Evolutionary conservation across 2,329 filamentous ascomycete species (phyloP).

Genomic region (Sclerotinia nivalis): DNA sequence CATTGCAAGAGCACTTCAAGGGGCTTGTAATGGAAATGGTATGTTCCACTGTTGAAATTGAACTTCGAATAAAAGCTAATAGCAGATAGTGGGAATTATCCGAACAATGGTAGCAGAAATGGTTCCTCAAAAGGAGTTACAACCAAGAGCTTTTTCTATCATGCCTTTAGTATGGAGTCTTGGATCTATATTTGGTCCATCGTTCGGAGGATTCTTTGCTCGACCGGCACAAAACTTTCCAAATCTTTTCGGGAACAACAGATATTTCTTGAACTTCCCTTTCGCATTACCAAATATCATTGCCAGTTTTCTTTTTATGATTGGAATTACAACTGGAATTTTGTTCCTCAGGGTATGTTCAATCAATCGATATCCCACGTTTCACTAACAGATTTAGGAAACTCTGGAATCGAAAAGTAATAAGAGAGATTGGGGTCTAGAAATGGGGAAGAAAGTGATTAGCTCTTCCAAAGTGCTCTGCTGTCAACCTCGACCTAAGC

Average conservation of each 20-base stretch:
- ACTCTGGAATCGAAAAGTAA: slow-evolving; percentile 73
- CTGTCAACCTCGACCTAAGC: slow-evolving; percentile 25
- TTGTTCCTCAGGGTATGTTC: slow-evolving; percentile 70
- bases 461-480: slow-evolving; percentile 38
- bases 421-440: slow-evolving; percentile 71
- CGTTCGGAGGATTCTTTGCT: slow-evolving; percentile 83
- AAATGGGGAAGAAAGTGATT: slow-evolving; percentile 67
- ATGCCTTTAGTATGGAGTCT: slow-evolving; percentile 93
- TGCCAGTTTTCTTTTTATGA: slow-evolving; percentile 71
- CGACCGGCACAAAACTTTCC: slow-evolving; percentile 77
- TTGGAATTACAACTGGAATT: slow-evolving; percentile 71
- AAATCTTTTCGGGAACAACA: slow-evolving; percentile 62
- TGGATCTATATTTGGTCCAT: slow-evolving; percentile 84
- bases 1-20: slow-evolving; percentile 72
- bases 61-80: slow-evolving; percentile 30
- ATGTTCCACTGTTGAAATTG: slow-evolving; percentile 10
- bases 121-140: slow-evolving; percentile 81
- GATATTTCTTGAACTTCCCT: slow-evolving; percentile 73
- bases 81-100: slow-evolving; percentile 73
- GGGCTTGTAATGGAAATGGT: slow-evolving; percentile 84
- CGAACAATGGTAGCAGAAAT: slow-evolving; percentile 91
- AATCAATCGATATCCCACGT: not conserved
- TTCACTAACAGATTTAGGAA: slow-evolving; percentile 55
- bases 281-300: slow-evolving; percentile 85
- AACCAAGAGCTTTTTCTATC: slow-evolving; percentile 85